These are phyloP conservation scores for Debaryomyces nepalensis DNA, from an alignment of 1,139 yeast species.

Conservation along the genomic window DNA sequence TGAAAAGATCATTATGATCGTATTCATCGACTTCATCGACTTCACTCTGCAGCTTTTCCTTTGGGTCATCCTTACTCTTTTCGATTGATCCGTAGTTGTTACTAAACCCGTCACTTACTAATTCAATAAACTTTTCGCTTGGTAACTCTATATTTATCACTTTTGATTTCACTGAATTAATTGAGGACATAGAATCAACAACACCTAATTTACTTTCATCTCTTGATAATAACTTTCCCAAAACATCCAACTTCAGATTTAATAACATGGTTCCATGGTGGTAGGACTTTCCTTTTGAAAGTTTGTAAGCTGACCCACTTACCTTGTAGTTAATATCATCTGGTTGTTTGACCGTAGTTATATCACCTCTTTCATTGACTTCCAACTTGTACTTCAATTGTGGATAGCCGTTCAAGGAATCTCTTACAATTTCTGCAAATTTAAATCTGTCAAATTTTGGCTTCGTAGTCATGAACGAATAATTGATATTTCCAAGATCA, in stretches of 20 bases:
- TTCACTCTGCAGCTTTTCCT: constrained; percentile 17
- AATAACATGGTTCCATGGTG: constrained; percentile 98
- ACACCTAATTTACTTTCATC: constrained; percentile 46
- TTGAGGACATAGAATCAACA: constrained; percentile 61
- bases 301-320: constrained; percentile 90
- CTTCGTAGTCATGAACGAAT: constrained; percentile 77
- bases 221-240: constrained; percentile 61
- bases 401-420: constrained; percentile 47
- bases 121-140: constrained; percentile 50
- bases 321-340: constrained; percentile 56
- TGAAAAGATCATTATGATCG: constrained; percentile 40
- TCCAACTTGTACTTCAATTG: constrained; percentile 33
- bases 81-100: constrained; percentile 33
- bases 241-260: constrained; percentile 59
- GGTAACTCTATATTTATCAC: constrained; percentile 66
- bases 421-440: constrained; percentile 60
- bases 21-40: constrained; percentile 22
- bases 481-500: constrained; percentile 89
- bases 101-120: constrained; percentile 52
- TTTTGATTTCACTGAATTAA: constrained; percentile 77
- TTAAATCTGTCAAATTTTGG: constrained; percentile 64
- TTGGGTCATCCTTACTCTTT: constrained; percentile 15
- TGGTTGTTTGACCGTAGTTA: constrained; percentile 46
- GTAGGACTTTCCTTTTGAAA: constrained; percentile 80
- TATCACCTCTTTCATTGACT: constrained; percentile 78